Conservation (phyloP, 192 early-diverging fungal species). For the Coemansia sp. region DNA sequence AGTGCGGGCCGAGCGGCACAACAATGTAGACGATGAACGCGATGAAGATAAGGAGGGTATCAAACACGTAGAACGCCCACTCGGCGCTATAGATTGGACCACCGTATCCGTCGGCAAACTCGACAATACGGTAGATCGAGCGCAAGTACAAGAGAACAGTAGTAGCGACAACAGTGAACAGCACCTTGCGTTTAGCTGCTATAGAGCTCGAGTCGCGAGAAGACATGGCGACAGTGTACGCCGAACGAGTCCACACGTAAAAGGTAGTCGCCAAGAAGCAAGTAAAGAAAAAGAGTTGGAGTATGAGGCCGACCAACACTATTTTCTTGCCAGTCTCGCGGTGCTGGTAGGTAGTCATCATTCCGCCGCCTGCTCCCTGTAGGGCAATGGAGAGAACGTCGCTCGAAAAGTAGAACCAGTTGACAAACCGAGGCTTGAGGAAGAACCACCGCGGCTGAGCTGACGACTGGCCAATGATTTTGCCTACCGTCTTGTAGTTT, state of each 20-base stretch:
- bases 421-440: constrained; percentile 38
- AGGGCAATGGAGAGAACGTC: constrained; percentile 52
- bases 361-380: constrained; percentile 54
- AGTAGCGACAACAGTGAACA: constrained; percentile 27
- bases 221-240: constrained; percentile 18
- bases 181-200: constrained; percentile 31
- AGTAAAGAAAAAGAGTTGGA: constrained; percentile 52
- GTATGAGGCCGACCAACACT: constrained; percentile 42
- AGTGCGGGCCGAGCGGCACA: constrained; percentile 30
- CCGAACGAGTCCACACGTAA: constrained; percentile 29
- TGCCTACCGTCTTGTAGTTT: constrained; percentile 44
- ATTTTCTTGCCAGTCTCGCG: constrained; percentile 40
- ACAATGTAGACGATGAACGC: constrained; percentile 48
- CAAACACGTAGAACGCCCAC: constrained; percentile 58
- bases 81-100: constrained; percentile 51
- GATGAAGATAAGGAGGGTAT: constrained; percentile 51
- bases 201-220: constrained; percentile 9
- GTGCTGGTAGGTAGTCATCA: constrained; percentile 22
- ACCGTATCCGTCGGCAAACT: constrained; percentile 49
- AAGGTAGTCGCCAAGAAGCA: constrained; percentile 34
- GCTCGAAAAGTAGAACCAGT: constrained; percentile 54
- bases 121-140: constrained; percentile 55
- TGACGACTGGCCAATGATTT: constrained; percentile 15
- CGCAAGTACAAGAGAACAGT: constrained; percentile 46
- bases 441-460: constrained; percentile 22